Conservation (phyloP, 2,329 filamentous ascomycete genomes). For the Graphiopsis chlorocephala region DNA sequence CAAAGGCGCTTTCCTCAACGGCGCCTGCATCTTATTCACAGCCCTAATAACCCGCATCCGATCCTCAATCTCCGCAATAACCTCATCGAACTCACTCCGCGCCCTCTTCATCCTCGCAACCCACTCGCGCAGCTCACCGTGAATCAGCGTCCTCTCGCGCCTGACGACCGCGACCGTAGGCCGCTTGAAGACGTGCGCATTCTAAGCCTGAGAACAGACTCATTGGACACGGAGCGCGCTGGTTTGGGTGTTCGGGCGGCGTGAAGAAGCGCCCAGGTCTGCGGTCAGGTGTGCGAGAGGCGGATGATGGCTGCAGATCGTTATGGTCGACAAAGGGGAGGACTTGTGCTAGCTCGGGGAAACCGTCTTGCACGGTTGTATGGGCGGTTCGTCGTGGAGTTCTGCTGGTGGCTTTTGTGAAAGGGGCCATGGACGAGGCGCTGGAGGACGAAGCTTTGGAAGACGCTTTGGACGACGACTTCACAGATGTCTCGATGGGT, state of each 20-base stretch:
- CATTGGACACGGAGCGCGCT: too few relatives aligned
- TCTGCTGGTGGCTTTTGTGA: not conserved
- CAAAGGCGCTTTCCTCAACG: constrained; percentile 8
- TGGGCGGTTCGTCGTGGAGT: not conserved
- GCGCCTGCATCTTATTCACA: constrained; percentile 8
- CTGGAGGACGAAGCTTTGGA: not conserved
- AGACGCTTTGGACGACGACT: not conserved
- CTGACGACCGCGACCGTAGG: not conserved
- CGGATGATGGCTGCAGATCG: not conserved
- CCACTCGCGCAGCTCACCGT: not conserved
- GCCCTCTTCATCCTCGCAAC: not conserved
- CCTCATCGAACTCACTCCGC: not conserved
- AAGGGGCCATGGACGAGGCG: not conserved
- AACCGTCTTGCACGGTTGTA: not conserved
- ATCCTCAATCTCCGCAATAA: not conserved
- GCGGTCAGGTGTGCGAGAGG: not conserved
- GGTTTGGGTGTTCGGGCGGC: too few relatives aligned
- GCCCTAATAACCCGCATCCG: constrained; percentile 5
- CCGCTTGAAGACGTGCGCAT: constrained; percentile 9
- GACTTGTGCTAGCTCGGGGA: not conserved
- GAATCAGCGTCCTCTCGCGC: not conserved
- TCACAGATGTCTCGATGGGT: not conserved
- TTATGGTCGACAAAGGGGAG: not conserved
- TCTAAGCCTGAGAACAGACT: not conserved
- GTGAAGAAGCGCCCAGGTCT: not conserved